phyloP scores from a whole-genome alignment of 2,329 filamentous ascomycete genomes.

The Teratosphaeria pseudoeucalypti region DNA sequence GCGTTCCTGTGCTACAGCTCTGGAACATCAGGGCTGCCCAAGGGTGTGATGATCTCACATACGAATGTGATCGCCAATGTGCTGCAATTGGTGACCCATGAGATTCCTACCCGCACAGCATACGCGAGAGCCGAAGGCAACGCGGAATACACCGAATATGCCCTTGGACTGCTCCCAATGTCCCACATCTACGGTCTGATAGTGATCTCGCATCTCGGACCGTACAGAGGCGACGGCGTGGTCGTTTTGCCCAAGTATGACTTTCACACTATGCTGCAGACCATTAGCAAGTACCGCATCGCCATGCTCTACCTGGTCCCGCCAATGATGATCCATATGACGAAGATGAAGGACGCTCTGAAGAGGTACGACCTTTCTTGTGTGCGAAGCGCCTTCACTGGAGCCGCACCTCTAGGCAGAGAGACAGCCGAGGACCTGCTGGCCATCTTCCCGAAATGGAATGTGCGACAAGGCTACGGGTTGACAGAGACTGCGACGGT shows the following conservation, averaged over 20 bases:
- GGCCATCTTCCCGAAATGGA: slow-evolving; percentile 53
- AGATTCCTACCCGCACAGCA: slow-evolving; percentile 33
- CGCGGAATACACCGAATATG: slow-evolving; percentile 39
- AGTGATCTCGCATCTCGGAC: slow-evolving; percentile 54
- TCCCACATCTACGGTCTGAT: slow-evolving; percentile 75
- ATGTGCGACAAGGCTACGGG: slow-evolving; percentile 54
- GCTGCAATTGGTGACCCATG: slow-evolving; percentile 49
- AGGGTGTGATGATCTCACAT: slow-evolving; percentile 71
- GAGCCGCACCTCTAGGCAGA: slow-evolving; percentile 60
- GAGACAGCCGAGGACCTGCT: slow-evolving; percentile 52
- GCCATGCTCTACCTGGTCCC: slow-evolving; percentile 60
- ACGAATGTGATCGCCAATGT: slow-evolving; percentile 68
- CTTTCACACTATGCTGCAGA: slow-evolving; percentile 50
- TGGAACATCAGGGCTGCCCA: slow-evolving; percentile 66
- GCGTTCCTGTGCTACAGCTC: slow-evolving; percentile 74
- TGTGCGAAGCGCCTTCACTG: slow-evolving; percentile 57
- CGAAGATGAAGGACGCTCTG: slow-evolving; percentile 52
- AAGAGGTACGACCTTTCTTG: slow-evolving; percentile 62
- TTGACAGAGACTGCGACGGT: slow-evolving; percentile 71
- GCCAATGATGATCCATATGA: slow-evolving; percentile 68
- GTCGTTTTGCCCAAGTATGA: slow-evolving; percentile 70
- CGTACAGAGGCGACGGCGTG: slow-evolving; percentile 63
- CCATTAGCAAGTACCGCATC: slow-evolving; percentile 61
- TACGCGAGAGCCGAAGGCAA: slow-evolving; percentile 7
- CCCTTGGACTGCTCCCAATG: slow-evolving; percentile 63